A percentile compares a stretch with the other conserved stretches of the same genome.
These are phyloP conservation scores for Trichoderma atrobrunneum DNA, from an alignment of 2,329 filamentous ascomycete genomes.

Conservation along the genomic window DNA sequence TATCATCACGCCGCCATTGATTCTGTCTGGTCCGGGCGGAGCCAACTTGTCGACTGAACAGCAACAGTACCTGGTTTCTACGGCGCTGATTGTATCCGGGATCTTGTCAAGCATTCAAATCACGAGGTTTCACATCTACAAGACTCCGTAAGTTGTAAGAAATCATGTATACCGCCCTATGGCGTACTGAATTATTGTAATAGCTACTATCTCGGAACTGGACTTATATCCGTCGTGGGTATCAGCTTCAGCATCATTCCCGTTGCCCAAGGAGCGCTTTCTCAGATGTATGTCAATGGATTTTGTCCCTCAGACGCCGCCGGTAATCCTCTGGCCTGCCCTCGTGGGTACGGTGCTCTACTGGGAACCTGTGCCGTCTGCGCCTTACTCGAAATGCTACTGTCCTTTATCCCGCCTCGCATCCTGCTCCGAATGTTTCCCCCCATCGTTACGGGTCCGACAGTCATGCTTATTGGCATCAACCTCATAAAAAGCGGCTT, in stretches of 20 bases:
- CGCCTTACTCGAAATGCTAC: constrained; percentile 65
- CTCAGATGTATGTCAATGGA: constrained; percentile 75
- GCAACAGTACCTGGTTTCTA: constrained; percentile 76
- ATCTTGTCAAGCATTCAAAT: constrained; percentile 75
- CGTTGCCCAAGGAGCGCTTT: constrained; percentile 61
- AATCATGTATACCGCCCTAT: background rate
- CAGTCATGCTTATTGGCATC: constrained; percentile 69
- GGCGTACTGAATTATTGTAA: background rate
- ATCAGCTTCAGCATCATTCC: constrained; percentile 36
- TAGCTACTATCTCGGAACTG: constrained; percentile 74
- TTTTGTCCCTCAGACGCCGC: constrained; percentile 59
- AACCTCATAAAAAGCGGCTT: constrained; percentile 70
- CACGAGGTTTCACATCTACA: constrained; percentile 68
- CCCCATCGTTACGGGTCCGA: constrained; percentile 73
- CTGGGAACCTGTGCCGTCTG: constrained; percentile 67
- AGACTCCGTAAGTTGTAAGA: constrained; percentile 50
- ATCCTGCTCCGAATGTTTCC: constrained; percentile 72
- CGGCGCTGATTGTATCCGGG: constrained; percentile 74
- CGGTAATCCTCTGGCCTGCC: constrained; percentile 69
- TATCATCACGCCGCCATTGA: constrained; percentile 75
- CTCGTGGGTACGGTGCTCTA: constrained; percentile 69
- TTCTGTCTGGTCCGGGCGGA: constrained; percentile 59
- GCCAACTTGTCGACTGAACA: constrained; percentile 60
- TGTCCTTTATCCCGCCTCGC: constrained; percentile 71
- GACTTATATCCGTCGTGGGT: constrained; percentile 77